These are phyloP conservation scores for Serendipita sp. DNA, from an alignment of 768 basidiomycete genomes.

Conservation along the genomic window DNA sequence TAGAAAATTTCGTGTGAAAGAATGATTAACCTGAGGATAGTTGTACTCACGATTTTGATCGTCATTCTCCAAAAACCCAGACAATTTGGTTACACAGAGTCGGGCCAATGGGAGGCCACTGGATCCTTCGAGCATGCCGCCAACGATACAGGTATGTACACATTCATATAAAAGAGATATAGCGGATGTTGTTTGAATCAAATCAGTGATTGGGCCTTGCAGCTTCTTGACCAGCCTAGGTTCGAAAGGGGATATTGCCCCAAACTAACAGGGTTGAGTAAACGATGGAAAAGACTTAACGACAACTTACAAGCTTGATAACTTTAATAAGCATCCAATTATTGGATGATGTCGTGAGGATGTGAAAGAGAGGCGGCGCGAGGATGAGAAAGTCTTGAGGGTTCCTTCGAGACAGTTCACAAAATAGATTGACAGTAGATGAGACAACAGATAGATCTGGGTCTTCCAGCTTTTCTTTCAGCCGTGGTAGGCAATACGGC, in stretches of 20 bases:
- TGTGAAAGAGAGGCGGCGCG: conserved; percentile 84
- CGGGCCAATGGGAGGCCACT: conserved; percentile 66
- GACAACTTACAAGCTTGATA: conserved; percentile 64
- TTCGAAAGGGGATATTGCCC: conserved; percentile 79
- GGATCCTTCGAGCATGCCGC: conserved; percentile 77
- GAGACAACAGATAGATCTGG: conserved; percentile 73
- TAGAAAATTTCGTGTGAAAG: conserved; percentile 20
- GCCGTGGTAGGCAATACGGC: conserved; percentile 43
- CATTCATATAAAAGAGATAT: conserved; percentile 96
- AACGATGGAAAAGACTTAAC: neutral
- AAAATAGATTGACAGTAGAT: conserved; percentile 84
- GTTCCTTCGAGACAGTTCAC: conserved; percentile 71
- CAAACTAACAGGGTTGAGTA: conserved; percentile 45
- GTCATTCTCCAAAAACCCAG: conserved; percentile 75
- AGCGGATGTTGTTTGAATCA: conserved; percentile 89
- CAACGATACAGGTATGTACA: conserved; percentile 94
- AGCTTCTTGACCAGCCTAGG: conserved; percentile 89
- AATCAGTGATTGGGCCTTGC: conserved; percentile 81
- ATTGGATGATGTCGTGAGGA: conserved; percentile 85
- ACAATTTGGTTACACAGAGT: conserved; percentile 85
- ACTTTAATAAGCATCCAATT: conserved; percentile 99
- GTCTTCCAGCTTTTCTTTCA: conserved; percentile 73
- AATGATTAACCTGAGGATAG: neutral
- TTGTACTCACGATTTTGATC: conserved; percentile 79
- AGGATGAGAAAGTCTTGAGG: conserved; percentile 70